phyloP scores from a whole-genome alignment of 2,329 filamentous ascomycete genomes.

The Ophiostoma triangulosporum region DNA sequence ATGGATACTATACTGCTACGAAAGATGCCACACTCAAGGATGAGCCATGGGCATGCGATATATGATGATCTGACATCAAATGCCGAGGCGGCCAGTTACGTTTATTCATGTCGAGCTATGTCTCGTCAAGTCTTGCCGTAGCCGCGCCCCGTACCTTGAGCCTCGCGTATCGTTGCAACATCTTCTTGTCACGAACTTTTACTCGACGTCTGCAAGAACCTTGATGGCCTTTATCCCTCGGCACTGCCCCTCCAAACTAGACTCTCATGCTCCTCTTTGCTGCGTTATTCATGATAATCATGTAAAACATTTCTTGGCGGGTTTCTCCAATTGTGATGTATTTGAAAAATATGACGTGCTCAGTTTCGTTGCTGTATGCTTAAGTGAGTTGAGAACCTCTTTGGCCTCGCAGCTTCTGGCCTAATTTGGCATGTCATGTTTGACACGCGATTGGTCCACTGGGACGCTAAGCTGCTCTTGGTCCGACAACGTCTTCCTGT shows the following conservation, averaged over 20 bases:
- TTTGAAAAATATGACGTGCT: too few relatives aligned
- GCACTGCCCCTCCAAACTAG: too few relatives aligned
- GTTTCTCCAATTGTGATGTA: too few relatives aligned
- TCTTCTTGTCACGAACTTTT: too few relatives aligned
- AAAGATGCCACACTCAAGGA: not conserved
- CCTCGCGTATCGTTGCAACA: too few relatives aligned
- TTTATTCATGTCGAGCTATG: too few relatives aligned
- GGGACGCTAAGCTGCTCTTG: conserved; percentile 1
- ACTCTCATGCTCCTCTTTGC: not conserved
- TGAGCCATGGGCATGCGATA: not conserved
- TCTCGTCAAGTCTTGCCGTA: too few relatives aligned
- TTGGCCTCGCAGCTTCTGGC: not conserved
- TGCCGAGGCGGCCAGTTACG: too few relatives aligned
- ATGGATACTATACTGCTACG: not conserved
- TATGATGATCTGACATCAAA: too few relatives aligned
- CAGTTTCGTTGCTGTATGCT: not conserved
- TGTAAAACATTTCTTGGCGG: too few relatives aligned
- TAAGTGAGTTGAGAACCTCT: conserved; percentile 4
- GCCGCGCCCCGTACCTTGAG: too few relatives aligned
- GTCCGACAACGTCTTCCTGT: not conserved
- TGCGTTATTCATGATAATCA: not conserved
- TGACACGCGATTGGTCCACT: conserved; percentile 6
- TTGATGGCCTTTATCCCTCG: not conserved
- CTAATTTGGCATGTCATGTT: not conserved
- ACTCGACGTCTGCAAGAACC: not conserved